Evolutionary conservation across 73 alveolate genomes (phyloP).

Genomic region (Diophrys sp.): DNA sequence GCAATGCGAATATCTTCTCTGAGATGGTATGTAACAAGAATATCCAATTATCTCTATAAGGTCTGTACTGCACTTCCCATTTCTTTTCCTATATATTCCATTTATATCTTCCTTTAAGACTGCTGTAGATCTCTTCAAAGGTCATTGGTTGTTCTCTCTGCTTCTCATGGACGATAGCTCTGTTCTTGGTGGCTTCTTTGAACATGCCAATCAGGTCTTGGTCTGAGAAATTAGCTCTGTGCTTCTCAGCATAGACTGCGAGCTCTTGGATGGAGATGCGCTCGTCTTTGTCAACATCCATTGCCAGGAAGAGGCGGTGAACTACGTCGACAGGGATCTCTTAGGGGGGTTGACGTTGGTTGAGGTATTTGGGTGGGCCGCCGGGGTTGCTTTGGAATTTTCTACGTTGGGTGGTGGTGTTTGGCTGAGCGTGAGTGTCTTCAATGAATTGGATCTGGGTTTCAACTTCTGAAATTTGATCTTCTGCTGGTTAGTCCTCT

Average conservation of each 20-base stretch:
- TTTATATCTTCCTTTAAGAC: conserved; percentile 47
- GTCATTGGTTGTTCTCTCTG: conserved; percentile 45
- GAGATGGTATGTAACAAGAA: conserved; percentile 35
- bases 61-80: conserved; percentile 52
- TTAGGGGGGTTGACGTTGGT: conserved; percentile 48
- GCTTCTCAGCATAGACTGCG: conserved; percentile 13
- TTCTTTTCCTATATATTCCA: conserved; percentile 36
- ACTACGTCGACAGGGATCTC: conserved; percentile 57
- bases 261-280: conserved; percentile 49
- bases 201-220: conserved; percentile 32
- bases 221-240: conserved; percentile 24
- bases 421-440: neutral
- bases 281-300: conserved; percentile 53
- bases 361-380: conserved; percentile 52
- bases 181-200: conserved; percentile 35
- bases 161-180: conserved; percentile 29
- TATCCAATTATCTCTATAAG: conserved; percentile 52
- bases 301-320: conserved; percentile 20
- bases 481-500: no score
- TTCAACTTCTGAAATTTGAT: neutral
- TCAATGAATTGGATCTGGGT: neutral
- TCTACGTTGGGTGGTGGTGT: neutral
- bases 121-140: conserved; percentile 48
- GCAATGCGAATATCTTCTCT: conserved; percentile 47
- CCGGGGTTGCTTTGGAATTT: neutral